Conservation (phyloP, 441 rosid species). For the Erodium texanum region DNA sequence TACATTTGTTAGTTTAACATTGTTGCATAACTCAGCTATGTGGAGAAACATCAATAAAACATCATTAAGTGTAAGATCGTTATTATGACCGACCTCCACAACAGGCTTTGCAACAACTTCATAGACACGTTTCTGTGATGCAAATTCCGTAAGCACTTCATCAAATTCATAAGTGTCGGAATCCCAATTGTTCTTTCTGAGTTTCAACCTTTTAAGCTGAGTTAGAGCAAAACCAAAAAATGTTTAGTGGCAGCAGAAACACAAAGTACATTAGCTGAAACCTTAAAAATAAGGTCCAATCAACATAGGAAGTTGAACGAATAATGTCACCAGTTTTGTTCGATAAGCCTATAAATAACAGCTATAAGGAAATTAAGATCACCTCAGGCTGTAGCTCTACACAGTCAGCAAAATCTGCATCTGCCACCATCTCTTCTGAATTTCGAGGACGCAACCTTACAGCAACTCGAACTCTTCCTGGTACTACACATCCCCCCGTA, state of each 20-base stretch:
- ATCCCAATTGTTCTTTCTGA: slow-evolving; percentile 95
- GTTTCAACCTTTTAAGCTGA: slow-evolving; percentile 89
- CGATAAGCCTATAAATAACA: neutral
- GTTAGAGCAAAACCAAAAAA: slow-evolving; percentile 15
- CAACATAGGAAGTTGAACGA: no score
- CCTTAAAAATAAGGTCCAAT: no score
- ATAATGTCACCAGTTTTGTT: no score
- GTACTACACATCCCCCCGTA: slow-evolving; percentile 34
- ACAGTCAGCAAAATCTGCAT: slow-evolving; percentile 96
- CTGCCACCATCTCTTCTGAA: slow-evolving; percentile 76
- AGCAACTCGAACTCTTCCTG: slow-evolving; percentile 91
- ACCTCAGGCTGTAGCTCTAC: slow-evolving; percentile 98
- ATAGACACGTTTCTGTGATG: slow-evolving; percentile 96
- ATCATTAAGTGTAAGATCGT: slow-evolving; percentile 2
- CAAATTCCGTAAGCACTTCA: slow-evolving; percentile 85
- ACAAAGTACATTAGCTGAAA: no score
- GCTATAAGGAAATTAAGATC: slow-evolving; percentile 1
- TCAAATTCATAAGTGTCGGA: slow-evolving; percentile 89
- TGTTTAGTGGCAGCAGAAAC: neutral
- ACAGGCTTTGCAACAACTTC: slow-evolving; percentile 99
- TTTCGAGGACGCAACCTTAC: slow-evolving; percentile 88
- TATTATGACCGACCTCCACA: slow-evolving; percentile 60
- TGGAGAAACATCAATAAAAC: slow-evolving; percentile 4
- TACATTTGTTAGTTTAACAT: neutral
- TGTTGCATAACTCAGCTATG: slow-evolving; percentile 5